phyloP scores from a whole-genome alignment of 306 rosid genomes.

The Gleditsia sinensis region DNA sequence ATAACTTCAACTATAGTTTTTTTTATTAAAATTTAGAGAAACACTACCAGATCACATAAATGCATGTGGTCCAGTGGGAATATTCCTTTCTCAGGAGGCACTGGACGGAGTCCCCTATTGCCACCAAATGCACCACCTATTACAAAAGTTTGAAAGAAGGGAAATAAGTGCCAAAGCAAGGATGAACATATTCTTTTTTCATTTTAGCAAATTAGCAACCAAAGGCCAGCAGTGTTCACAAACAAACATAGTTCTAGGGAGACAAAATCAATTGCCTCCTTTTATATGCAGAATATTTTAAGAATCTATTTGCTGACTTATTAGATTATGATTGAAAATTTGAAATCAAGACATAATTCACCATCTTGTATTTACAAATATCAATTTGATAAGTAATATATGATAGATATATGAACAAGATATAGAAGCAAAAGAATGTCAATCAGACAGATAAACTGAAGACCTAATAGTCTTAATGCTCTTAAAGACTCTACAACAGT shows the following conservation, averaged over 20 bases:
- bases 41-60: slow-evolving; percentile 84
- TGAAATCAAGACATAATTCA: background rate
- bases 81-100: slow-evolving; percentile 96
- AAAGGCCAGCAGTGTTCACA: background rate
- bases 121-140: slow-evolving; percentile 99
- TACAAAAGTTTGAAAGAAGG: slow-evolving; percentile 1
- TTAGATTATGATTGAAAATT: background rate
- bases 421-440: no score
- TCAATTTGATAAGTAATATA: background rate
- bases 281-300: no score
- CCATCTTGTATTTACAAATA: background rate
- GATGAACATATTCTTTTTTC: background rate
- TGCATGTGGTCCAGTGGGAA: slow-evolving; percentile 96
- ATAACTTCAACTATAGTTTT: background rate
- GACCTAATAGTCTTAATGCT: background rate
- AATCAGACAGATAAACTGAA: background rate
- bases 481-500: background rate
- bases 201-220: background rate
- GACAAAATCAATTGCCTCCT: background rate
- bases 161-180: background rate
- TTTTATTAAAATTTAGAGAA: background rate
- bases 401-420: background rate
- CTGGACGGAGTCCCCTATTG: slow-evolving; percentile 83
- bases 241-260: background rate
- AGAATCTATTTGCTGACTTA: no score